Base-by-base conservation (phyloP, 78 protist species). In the Protostelium mycophagum region DNA sequence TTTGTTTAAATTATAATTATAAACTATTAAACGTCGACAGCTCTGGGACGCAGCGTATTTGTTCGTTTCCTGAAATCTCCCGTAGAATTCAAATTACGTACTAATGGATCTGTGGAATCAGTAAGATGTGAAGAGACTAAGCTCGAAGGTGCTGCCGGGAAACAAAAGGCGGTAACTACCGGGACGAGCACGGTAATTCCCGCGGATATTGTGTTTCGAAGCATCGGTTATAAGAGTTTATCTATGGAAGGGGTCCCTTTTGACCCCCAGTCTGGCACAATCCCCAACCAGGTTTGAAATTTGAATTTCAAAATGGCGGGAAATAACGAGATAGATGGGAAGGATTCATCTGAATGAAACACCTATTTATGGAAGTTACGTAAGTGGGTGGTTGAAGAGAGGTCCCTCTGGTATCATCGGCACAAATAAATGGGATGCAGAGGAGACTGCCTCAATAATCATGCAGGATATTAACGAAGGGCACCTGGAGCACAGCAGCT, bases 331-430 rank as follows among this genome's bases (percentile, higher is more conserved):
- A 5, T 16, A 51, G 73, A 16, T 16, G 5, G 73, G 73, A 51
- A 51, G 73, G 73, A 51, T 51, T 51, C 73, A 51, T 51, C 16
- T 16, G 16, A 28, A 31, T 28, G 38, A 83, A 36, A 34, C n/a
- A 28, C 37, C 87, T 38, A 87, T 91, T 1, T 34, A 84, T 16
- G 94, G 91, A 1, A 83, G 89, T 0, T 91, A 88, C 87, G 94
- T 91, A 35, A 91, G 94, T 91, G 94, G 94, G 5, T 91, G 94
- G 94, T 73, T 91, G 35, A 91, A 91, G 38, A 34, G 88, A 51
- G 94, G 94, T 1, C 94, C 94, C 25, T 83, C 91, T 28, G 94
- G 94, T 35, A 38, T 89, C 35, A 91, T 91, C 36, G 89, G 85
- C 9, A 88, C 86, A 28, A 88, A 89, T 1, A 73, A 86, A 9